phyloP scores from a whole-genome alignment of 2,329 filamentous ascomycete species.

The Paramyrothecium roridum region DNA sequence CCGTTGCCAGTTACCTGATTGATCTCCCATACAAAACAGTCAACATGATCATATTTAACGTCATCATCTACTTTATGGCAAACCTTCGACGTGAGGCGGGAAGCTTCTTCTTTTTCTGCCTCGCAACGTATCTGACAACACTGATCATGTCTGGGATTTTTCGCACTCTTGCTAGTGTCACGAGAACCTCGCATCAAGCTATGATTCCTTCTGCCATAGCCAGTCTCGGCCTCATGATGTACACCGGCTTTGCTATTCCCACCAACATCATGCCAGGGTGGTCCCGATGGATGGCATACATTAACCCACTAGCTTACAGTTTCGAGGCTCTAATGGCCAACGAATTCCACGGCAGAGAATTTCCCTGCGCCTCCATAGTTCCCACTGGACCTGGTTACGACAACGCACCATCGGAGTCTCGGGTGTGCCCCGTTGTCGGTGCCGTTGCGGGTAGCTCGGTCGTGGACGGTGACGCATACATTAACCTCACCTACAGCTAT shows the following conservation, averaged over 20 bases:
- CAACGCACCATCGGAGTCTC: slow-evolving; percentile 43
- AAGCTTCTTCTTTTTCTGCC: slow-evolving; percentile 58
- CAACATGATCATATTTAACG: slow-evolving; percentile 21
- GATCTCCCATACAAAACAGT: slow-evolving; percentile 20
- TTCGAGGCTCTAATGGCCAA: slow-evolving; percentile 73
- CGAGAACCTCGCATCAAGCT: slow-evolving; percentile 23
- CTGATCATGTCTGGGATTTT: slow-evolving; percentile 25
- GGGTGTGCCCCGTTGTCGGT: slow-evolving; percentile 52
- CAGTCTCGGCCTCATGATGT: slow-evolving; percentile 52
- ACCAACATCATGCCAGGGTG: slow-evolving; percentile 63
- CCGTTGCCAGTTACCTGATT: slow-evolving; percentile 19
- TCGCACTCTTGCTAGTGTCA: slow-evolving; percentile 22
- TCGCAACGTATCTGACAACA: slow-evolving; percentile 31
- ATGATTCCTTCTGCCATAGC: slow-evolving; percentile 51
- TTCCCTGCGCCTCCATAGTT: slow-evolving; percentile 50
- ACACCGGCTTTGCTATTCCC: slow-evolving; percentile 48
- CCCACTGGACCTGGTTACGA: slow-evolving; percentile 24
- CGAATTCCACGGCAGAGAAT: slow-evolving; percentile 61
- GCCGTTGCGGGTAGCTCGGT: slow-evolving; percentile 48
- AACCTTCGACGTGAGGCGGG: slow-evolving; percentile 56
- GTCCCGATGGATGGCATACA: slow-evolving; percentile 73
- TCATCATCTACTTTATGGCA: slow-evolving; percentile 62
- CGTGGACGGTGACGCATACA: slow-evolving; percentile 61
- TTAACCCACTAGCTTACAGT: slow-evolving; percentile 71
- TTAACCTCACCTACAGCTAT: slow-evolving; percentile 54